Conservation (phyloP, 306 rosid species). For the Betula pendula region DNA sequence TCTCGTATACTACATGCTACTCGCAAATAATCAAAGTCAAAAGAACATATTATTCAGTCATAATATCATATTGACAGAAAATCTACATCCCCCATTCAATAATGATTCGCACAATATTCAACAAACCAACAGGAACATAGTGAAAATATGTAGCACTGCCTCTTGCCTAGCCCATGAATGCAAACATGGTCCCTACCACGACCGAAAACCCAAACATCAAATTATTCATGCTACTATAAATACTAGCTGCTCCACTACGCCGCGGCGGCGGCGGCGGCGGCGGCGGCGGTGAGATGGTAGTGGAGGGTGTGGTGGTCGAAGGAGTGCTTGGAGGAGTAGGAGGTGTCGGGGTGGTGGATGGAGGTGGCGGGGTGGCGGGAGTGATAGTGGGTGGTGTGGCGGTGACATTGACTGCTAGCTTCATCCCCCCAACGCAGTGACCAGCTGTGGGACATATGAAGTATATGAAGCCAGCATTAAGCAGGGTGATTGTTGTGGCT, state of each 20-base stretch:
- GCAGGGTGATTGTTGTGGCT: conserved; percentile 34
- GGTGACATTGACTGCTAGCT: conserved; percentile 45
- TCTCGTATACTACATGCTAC: too few species aligned
- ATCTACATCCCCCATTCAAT: conserved; percentile 6
- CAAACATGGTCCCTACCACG: conserved; percentile 34
- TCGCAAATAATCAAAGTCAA: neutral
- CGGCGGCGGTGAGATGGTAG: neutral
- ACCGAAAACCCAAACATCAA: conserved; percentile 42
- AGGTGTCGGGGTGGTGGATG: conserved; percentile 32
- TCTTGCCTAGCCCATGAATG: conserved; percentile 60
- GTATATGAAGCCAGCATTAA: conserved; percentile 35
- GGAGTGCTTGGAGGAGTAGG: neutral
- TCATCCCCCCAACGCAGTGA: conserved; percentile 64
- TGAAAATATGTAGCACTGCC: conserved; percentile 51
- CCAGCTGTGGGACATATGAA: conserved; percentile 51
- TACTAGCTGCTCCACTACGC: conserved; percentile 27
- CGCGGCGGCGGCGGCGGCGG: too few species aligned
- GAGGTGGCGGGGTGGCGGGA: too few species aligned
- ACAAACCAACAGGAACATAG: conserved; percentile 13
- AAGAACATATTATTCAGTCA: conserved; percentile 8
- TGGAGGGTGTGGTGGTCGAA: conserved; percentile 1
- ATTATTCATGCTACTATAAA: conserved; percentile 25
- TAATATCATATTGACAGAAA: conserved; percentile 6
- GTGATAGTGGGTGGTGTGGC: conserved; percentile 42
- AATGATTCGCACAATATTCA: conserved; percentile 11